Base-by-base conservation (phyloP, 176 grass and related monocot species). In the Metroxylon sagu region DNA sequence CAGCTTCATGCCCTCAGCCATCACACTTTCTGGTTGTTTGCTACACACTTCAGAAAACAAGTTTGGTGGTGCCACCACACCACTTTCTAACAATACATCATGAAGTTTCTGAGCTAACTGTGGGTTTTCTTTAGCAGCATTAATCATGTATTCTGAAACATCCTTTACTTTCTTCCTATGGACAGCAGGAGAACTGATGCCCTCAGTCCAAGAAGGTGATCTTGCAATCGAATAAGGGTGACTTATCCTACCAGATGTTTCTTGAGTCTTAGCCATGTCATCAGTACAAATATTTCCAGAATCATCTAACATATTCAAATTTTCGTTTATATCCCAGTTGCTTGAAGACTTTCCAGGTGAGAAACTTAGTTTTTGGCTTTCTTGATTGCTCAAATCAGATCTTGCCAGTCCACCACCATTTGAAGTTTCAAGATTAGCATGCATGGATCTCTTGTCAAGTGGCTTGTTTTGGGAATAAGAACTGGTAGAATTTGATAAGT, bases 91-190 rank as follows among this genome's bases (percentile, higher is more conserved):
- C 70, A 98, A 81, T 49, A 98, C 88, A 72, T 98, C 82, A 28
- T 98, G 94, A 72, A 98, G 86, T 26, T 98, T 98, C 71, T 66
- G 82, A 53, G 76, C 94, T 79, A 98, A 78, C 67, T 85, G 74
- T 23, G 94, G 94, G 62, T 98, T 98, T 81, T 98, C 84, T 75
- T 85, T 98, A 70, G 94, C 94, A 52, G 94, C 94, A 62, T 98
- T 78, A 79, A 98, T 98, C 94, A 98, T 98, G 71, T 98, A 98
- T 39, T 98, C 78, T 25, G 94, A 98, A 56, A 98, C 89, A 82
- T 98, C 82, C 59, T 98, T 88, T 53, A 98, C 88, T 81, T 93
- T 98, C 81, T 88, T 98, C 53, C 84, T 88, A 53, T 79, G 70
- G 26, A 88, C 74, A 79, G 76, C 77, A 51, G 73, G 59, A 68